phyloP scores from a whole-genome alignment of 306 rosid species.

The Cucurbita argyrosperma region DNA sequence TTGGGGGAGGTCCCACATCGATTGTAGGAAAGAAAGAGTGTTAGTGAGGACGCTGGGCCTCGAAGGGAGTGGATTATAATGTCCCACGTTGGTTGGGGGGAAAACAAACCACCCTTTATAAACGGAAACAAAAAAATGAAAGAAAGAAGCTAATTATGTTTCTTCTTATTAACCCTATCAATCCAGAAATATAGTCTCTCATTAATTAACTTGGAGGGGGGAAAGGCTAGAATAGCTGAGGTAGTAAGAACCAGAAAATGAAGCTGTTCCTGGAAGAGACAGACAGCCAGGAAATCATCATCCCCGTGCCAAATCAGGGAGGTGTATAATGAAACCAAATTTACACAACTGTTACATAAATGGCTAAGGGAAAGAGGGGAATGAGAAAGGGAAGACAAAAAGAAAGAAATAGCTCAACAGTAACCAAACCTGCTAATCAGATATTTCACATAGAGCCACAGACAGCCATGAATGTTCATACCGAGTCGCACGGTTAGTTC shows the following conservation, averaged over 20 bases:
- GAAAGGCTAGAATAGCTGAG: neutral
- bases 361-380: constrained; percentile 16
- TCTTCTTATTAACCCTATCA: neutral
- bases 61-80: too few relatives aligned
- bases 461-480: neutral
- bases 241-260: neutral
- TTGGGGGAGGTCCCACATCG: too few relatives aligned
- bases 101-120: too few relatives aligned
- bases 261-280: neutral
- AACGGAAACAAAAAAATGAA: too few relatives aligned
- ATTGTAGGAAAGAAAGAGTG: too few relatives aligned
- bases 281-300: neutral
- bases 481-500: constrained; percentile 11
- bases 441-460: constrained; percentile 13
- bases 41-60: too few relatives aligned
- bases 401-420: constrained; percentile 11
- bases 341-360: constrained; percentile 40
- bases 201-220: neutral
- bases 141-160: too few relatives aligned
- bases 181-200: neutral
- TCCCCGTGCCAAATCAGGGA: constrained; percentile 13
- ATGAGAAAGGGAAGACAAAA: neutral
- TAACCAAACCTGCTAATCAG: constrained; percentile 29
- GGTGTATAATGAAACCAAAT: constrained; percentile 23
- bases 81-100: too few relatives aligned